These are phyloP conservation scores for Macrophomina phaseolina DNA, from an alignment of 2,329 filamentous ascomycete genomes.

Conservation along the genomic window DNA sequence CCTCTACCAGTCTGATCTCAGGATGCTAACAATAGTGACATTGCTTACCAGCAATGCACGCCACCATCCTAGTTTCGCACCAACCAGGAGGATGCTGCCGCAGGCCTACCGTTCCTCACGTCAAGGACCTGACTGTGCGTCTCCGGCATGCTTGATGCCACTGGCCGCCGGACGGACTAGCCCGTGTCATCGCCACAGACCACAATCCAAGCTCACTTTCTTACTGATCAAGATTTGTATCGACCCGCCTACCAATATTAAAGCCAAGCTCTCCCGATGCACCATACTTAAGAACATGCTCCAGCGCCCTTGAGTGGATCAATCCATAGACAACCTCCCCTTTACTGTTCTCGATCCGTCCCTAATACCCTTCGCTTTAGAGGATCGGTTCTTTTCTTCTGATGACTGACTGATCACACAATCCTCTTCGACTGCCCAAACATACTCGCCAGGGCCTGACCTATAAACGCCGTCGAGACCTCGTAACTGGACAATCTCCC, in stretches of 20 bases:
- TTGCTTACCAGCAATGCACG: constrained; percentile 28
- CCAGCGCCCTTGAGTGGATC: constrained; percentile 24
- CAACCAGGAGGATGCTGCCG: constrained; percentile 27
- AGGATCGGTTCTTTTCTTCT: constrained; percentile 18
- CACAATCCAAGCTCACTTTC: constrained; percentile 21
- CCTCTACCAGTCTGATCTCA: constrained; percentile 28
- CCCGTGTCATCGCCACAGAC: constrained; percentile 33
- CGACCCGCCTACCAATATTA: constrained; percentile 45
- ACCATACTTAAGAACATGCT: constrained; percentile 27
- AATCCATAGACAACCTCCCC: constrained; percentile 12
- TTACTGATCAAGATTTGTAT: constrained; percentile 23
- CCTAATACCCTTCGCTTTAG: constrained; percentile 23
- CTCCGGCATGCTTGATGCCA: constrained; percentile 41
- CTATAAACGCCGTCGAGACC: neutral
- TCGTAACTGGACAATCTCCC: constrained; percentile 12
- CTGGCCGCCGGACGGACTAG: constrained; percentile 40
- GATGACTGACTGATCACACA: constrained; percentile 28
- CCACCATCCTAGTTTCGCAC: constrained; percentile 27
- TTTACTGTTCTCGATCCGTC: constrained; percentile 10
- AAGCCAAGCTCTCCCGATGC: constrained; percentile 36
- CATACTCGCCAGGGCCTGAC: neutral
- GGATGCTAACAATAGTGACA: constrained; percentile 28
- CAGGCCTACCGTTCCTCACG: constrained; percentile 38
- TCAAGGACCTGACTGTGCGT: constrained; percentile 49
- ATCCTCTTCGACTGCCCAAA: constrained; percentile 7